A percentile compares a stretch with the other conserved stretches of the same genome.
Evolutionary conservation across 768 basidiomycete genomes (phyloP).

Genomic region (Rickenella mellea): DNA sequence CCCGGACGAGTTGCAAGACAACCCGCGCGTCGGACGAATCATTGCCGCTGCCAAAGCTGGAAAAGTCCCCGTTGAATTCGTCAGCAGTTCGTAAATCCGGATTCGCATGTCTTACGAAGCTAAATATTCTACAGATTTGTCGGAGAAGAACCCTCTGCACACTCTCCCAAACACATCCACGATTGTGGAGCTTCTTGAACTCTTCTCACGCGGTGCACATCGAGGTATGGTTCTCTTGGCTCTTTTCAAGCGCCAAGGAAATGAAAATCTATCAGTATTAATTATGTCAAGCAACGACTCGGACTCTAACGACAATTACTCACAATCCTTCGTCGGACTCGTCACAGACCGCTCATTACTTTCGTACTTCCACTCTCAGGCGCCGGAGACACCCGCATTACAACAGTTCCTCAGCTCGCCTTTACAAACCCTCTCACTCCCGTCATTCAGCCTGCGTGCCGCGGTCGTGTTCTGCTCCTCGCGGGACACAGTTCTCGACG

Average conservation of each 20-base stretch:
- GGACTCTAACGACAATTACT: constrained; percentile 23
- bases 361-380: constrained; percentile 54
- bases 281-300: constrained; percentile 28
- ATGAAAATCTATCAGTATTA: constrained; percentile 31
- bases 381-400: constrained; percentile 29
- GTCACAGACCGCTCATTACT: constrained; percentile 70
- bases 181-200: constrained; percentile 47
- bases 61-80: constrained; percentile 62
- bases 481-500: constrained; percentile 57
- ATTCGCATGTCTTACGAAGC: background rate
- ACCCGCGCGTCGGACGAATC: constrained; percentile 57
- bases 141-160: constrained; percentile 76
- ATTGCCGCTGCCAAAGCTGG: constrained; percentile 67
- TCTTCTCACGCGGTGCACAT: constrained; percentile 67
- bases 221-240: constrained; percentile 35
- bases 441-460: constrained; percentile 52
- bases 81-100: constrained; percentile 52
- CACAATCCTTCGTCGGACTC: constrained; percentile 60
- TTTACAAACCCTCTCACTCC: constrained; percentile 46
- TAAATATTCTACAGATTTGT: constrained; percentile 44
- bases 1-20: constrained; percentile 49
- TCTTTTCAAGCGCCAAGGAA: background rate
- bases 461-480: constrained; percentile 58
- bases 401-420: constrained; percentile 42
- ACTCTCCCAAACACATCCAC: constrained; percentile 53